Conservation (phyloP, 2,329 filamentous ascomycete species). For the Raffaelea arxii region DNA sequence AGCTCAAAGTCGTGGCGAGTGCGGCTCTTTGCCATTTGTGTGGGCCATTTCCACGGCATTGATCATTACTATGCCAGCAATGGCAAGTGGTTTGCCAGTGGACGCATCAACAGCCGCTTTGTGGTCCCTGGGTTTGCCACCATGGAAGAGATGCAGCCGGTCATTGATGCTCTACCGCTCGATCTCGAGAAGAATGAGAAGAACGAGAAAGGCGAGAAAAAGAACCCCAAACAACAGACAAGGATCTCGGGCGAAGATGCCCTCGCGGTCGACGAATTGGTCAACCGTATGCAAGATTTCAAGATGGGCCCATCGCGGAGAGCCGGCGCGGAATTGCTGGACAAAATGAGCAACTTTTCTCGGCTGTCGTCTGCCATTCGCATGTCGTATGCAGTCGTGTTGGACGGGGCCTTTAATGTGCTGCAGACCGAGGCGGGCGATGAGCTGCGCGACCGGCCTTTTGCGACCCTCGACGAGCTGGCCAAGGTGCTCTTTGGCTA, state of each 20-base stretch:
- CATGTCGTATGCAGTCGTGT: constrained; percentile 34
- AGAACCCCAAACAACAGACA: not conserved
- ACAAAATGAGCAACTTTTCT: constrained; percentile 37
- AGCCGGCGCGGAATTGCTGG: constrained; percentile 31
- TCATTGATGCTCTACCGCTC: constrained; percentile 27
- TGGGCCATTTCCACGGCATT: constrained; percentile 39
- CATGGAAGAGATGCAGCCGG: constrained; percentile 29
- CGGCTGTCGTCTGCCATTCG: constrained; percentile 32
- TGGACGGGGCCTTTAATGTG: constrained; percentile 35
- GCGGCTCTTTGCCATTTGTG: constrained; percentile 40
- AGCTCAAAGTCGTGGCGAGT: constrained; percentile 21
- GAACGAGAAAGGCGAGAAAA: not conserved
- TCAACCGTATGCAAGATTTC: constrained; percentile 29
- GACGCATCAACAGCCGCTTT: constrained; percentile 36
- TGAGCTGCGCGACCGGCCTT: constrained; percentile 8
- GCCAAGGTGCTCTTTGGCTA: constrained; percentile 36
- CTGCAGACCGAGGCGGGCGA: constrained; percentile 15
- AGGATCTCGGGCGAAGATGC: not conserved
- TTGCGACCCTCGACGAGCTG: constrained; percentile 41
- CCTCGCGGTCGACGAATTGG: constrained; percentile 14
- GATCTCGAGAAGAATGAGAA: not conserved
- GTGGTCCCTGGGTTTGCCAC: constrained; percentile 36
- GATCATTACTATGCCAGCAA: constrained; percentile 45
- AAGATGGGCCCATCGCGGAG: constrained; percentile 31
- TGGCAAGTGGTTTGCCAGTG: constrained; percentile 40